Conservation (phyloP, 1,284 basidiomycete genomes). For the Leccinum angustisporum region DNA sequence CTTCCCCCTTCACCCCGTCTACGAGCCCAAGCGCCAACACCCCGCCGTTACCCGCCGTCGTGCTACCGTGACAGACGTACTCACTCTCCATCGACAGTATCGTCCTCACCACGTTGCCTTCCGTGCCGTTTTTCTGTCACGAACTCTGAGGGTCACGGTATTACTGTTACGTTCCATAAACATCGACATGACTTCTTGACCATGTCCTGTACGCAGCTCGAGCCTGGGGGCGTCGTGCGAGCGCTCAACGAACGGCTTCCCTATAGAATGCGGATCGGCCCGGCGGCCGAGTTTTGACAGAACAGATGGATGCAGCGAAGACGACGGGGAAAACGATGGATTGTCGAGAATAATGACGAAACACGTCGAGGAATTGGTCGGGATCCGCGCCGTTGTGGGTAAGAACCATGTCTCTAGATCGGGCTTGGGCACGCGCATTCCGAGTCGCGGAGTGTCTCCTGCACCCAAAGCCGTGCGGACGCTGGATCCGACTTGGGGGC, state of each 20-base stretch:
- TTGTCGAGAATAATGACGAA: constrained; percentile 39
- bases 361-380: constrained; percentile 52
- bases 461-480: constrained; percentile 31
- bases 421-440: constrained; percentile 15
- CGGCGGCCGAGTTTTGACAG: constrained; percentile 22
- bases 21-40: constrained; percentile 3
- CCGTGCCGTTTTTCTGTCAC: constrained; percentile 59
- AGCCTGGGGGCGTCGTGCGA: constrained; percentile 39
- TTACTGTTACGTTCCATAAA: too few species aligned
- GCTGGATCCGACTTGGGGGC: constrained; percentile 19
- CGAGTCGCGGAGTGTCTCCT: constrained; percentile 16
- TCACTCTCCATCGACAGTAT: constrained; percentile 49
- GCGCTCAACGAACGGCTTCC: constrained; percentile 51
- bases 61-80: constrained; percentile 44
- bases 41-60: constrained; percentile 31
- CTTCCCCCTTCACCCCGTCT: constrained; percentile 9
- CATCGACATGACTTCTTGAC: constrained; percentile 44
- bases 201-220: constrained; percentile 49
- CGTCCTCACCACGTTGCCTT: constrained; percentile 53
- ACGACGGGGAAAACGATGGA: constrained; percentile 13
- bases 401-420: constrained; percentile 23
- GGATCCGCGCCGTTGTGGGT: constrained; percentile 38
- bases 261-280: constrained; percentile 43
- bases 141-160: constrained; percentile 27
- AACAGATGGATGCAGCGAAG: neutral